Evolutionary conservation across 2,329 filamentous ascomycete genomes (phyloP).

Genomic region (Cladosporium velox): DNA sequence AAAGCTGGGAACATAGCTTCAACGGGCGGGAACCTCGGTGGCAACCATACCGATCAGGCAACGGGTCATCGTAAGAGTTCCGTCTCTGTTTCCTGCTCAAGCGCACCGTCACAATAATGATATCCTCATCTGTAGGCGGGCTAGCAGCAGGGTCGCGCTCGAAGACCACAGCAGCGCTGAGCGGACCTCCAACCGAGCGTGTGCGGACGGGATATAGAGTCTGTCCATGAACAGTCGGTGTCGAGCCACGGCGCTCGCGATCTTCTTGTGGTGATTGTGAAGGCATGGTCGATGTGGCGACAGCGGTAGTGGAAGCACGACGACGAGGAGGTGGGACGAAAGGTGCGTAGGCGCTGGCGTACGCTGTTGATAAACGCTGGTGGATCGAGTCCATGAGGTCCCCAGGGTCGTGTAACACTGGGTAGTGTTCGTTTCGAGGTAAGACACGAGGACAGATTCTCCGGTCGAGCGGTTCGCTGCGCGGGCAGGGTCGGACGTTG

Average conservation of each 20-base stretch:
- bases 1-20: background rate
- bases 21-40: background rate
- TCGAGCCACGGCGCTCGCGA: slow-evolving; percentile 3
- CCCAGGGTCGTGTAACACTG: background rate
- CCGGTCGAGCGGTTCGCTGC: background rate
- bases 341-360: slow-evolving; percentile 8
- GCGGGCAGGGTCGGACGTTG: background rate
- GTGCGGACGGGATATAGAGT: slow-evolving; percentile 3
- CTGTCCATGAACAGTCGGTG: background rate
- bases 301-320: background rate
- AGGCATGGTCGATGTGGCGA: background rate
- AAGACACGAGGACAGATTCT: background rate
- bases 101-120: slow-evolving; percentile 34
- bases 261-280: background rate
- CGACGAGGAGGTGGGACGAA: slow-evolving; percentile 1
- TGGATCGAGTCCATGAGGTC: slow-evolving; percentile 5
- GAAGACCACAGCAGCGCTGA: slow-evolving; percentile 8
- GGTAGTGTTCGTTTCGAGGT: background rate
- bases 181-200: slow-evolving; percentile 8
- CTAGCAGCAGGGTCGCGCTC: slow-evolving; percentile 2
- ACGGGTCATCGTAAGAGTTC: slow-evolving; percentile 14
- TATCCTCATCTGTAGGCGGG: slow-evolving; percentile 21
- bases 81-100: slow-evolving; percentile 20
- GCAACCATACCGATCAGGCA: slow-evolving; percentile 19
- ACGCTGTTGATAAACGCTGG: background rate